Conservation (phyloP, 768 basidiomycete species). For the Collybia mongolica region DNA sequence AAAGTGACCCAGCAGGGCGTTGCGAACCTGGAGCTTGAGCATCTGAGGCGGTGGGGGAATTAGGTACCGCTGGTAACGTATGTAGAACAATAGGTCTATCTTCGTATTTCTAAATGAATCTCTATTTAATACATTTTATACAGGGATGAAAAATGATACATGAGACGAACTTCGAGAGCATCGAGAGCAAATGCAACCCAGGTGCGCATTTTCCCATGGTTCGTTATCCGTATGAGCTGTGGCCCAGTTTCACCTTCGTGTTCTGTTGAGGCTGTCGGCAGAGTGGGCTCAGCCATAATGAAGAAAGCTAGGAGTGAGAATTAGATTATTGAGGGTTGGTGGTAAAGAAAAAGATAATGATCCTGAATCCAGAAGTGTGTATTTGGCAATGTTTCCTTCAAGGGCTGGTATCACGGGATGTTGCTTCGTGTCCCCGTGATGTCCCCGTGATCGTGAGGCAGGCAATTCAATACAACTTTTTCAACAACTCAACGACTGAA, state of each 20-base stretch:
- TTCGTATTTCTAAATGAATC: slow-evolving; percentile 39
- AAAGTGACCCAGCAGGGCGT: slow-evolving; percentile 16
- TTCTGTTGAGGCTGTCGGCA: neutral
- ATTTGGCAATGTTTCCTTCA: no score
- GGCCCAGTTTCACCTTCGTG: neutral
- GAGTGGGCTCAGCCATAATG: neutral
- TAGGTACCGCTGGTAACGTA: slow-evolving; percentile 45
- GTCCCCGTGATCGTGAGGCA: no score
- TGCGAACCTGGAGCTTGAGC: slow-evolving; percentile 1
- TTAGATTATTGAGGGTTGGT: no score
- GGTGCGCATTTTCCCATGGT: slow-evolving; percentile 49
- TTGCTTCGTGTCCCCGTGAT: no score
- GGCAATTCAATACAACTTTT: no score
- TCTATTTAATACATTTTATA: neutral
- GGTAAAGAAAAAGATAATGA: no score
- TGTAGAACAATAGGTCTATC: slow-evolving; percentile 53
- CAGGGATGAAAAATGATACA: neutral
- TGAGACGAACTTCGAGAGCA: slow-evolving; percentile 45
- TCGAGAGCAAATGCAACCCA: slow-evolving; percentile 55
- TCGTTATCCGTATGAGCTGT: slow-evolving; percentile 51
- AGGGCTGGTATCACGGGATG: no score
- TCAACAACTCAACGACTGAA: no score
- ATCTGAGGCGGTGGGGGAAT: slow-evolving; percentile 7
- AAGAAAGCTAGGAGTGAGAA: neutral
- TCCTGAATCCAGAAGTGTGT: no score